These are phyloP conservation scores for Hymenochaete sp. DNA, from an alignment of 1,284 basidiomycete genomes.

Conservation along the genomic window DNA sequence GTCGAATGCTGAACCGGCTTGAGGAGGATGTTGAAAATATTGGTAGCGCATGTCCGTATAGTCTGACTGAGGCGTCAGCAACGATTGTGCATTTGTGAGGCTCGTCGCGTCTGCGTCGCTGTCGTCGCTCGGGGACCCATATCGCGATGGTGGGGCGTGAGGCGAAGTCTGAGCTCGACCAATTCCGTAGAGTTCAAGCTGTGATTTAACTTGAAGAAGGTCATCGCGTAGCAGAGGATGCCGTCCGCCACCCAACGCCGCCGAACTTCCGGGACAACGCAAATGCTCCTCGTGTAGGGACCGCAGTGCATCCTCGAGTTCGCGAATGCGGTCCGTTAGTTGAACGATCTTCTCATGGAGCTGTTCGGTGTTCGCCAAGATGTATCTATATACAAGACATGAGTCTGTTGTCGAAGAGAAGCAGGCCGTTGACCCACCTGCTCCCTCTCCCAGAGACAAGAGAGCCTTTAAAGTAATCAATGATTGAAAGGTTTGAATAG, in stretches of 20 bases:
- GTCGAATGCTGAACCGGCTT: too few species aligned
- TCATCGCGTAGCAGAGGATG: constrained; percentile 23
- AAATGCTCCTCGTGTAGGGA: constrained; percentile 8
- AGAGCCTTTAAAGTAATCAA: constrained; percentile 6
- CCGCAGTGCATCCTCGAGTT: constrained; percentile 14
- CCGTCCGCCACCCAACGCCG: background rate
- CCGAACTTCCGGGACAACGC: background rate
- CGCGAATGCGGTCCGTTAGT: constrained; percentile 19
- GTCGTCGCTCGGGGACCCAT: too few species aligned
- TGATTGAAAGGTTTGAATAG: background rate
- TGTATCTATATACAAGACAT: constrained; percentile 13
- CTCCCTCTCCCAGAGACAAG: constrained; percentile 14
- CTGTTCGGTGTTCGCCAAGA: constrained; percentile 22
- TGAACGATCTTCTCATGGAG: constrained; percentile 21
- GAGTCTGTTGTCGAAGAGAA: background rate
- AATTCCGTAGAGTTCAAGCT: constrained; percentile 15
- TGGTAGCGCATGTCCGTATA: too few species aligned
- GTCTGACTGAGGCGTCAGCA: too few species aligned
- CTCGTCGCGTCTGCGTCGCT: too few species aligned
- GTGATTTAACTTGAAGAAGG: constrained; percentile 21
- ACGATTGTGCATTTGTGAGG: too few species aligned
- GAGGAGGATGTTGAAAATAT: too few species aligned
- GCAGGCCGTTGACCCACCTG: constrained; percentile 4
- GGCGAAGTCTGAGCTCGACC: too few species aligned
- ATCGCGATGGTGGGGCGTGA: too few species aligned